Conservation (phyloP, 495 filamentous ascomycete species). For the Geoglossum glabrum region DNA sequence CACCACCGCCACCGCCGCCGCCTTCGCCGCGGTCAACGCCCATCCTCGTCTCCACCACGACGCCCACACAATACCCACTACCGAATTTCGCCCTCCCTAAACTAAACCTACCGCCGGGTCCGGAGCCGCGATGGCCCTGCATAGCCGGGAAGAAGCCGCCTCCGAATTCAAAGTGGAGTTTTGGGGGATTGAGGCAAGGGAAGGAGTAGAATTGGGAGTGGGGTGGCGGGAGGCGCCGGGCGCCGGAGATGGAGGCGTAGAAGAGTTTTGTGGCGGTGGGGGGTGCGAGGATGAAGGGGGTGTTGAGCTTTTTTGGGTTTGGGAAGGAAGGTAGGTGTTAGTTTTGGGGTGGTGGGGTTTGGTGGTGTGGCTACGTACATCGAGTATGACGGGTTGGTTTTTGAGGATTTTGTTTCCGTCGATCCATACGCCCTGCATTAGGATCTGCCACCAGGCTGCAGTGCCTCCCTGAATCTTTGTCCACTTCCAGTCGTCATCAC, state of each 20-base stretch:
- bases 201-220: conserved; percentile 17
- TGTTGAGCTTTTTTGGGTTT: too few species aligned
- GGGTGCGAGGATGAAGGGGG: conserved; percentile 20
- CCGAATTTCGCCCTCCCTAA: conserved; percentile 15
- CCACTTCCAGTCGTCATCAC: conserved; percentile 10
- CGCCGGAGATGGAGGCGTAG: conserved; percentile 18
- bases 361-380: conserved; percentile 7
- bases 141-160: conserved; percentile 14
- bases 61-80: conserved; percentile 19
- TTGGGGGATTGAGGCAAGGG: conserved; percentile 18
- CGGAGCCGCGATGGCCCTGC: conserved; percentile 8
- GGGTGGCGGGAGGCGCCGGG: conserved; percentile 13
- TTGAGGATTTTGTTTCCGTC: conserved; percentile 13
- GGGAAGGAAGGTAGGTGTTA: too few species aligned
- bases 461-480: conserved; percentile 13
- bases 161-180: conserved; percentile 15
- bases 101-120: conserved; percentile 17
- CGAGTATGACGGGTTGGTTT: conserved; percentile 18
- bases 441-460: conserved; percentile 20
- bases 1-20: neutral
- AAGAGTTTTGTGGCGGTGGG: conserved; percentile 17
- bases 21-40: neutral
- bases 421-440: conserved; percentile 19
- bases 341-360: too few species aligned
- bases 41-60: conserved; percentile 15